Percentiles rank a stretch among this genome's conserved stretches.
Conservation (phyloP, 306 rosid genomes). For the Hippophae rhamnoides region DNA sequence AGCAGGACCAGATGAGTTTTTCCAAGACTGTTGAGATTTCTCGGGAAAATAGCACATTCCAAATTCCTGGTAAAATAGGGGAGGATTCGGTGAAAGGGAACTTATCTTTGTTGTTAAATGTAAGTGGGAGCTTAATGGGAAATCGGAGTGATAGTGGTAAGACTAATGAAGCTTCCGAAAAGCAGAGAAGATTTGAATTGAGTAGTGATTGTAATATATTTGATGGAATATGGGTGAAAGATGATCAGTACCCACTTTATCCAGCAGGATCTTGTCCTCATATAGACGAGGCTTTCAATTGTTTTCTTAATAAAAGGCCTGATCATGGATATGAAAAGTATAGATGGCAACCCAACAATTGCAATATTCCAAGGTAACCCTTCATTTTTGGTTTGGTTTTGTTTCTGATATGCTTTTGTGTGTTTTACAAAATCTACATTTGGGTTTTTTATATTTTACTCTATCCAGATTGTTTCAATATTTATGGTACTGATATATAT, state of each 20-base stretch:
- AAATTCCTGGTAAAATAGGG: not conserved
- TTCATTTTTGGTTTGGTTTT: not conserved
- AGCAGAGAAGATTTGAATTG: not conserved
- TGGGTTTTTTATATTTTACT: too few relatives aligned
- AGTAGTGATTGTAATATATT: slow-evolving; percentile 11
- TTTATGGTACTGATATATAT: too few relatives aligned
- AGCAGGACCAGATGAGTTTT: not conserved
- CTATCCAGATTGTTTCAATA: too few relatives aligned
- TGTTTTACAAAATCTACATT: too few relatives aligned
- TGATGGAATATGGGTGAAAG: slow-evolving; percentile 20
- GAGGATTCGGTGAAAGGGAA: slow-evolving; percentile 5
- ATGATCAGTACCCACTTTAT: slow-evolving; percentile 16
- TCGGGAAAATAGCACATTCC: not conserved
- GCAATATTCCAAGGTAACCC: slow-evolving; percentile 19
- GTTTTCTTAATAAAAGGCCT: slow-evolving; percentile 17
- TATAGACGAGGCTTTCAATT: slow-evolving; percentile 17
- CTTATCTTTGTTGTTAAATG: not conserved
- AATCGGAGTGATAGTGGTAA: not conserved
- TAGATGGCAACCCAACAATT: slow-evolving; percentile 19
- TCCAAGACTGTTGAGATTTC: slow-evolving; percentile 4
- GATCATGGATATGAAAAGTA: slow-evolving; percentile 16
- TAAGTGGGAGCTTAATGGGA: not conserved
- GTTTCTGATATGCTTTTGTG: not conserved
- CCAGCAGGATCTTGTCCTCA: slow-evolving; percentile 16
- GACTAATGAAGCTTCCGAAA: not conserved